These are phyloP conservation scores for Pholiota adiposa DNA, from an alignment of 1,284 basidiomycete species.

Conservation along the genomic window DNA sequence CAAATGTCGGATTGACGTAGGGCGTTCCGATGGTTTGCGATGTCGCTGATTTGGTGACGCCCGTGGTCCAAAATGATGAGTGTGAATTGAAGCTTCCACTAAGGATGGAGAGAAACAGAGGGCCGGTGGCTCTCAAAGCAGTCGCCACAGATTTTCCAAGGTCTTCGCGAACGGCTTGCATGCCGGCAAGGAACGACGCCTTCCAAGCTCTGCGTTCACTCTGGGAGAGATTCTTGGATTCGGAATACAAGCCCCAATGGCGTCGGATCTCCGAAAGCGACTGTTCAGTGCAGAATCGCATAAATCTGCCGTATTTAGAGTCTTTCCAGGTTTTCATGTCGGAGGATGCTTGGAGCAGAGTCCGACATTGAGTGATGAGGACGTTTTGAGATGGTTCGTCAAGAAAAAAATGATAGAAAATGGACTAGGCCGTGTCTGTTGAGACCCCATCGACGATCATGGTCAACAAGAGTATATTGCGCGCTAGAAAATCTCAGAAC, in stretches of 20 bases:
- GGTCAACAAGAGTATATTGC: slow-evolving; percentile 44
- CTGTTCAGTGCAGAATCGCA: slow-evolving; percentile 27
- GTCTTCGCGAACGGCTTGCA: slow-evolving; percentile 15
- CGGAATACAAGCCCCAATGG: slow-evolving; percentile 45
- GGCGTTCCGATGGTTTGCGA: slow-evolving; percentile 29
- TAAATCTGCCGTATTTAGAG: slow-evolving; percentile 42
- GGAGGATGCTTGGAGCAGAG: slow-evolving; percentile 41
- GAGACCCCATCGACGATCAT: slow-evolving; percentile 40
- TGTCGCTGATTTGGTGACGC: slow-evolving; percentile 39
- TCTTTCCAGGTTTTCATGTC: slow-evolving; percentile 46
- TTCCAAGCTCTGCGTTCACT: slow-evolving; percentile 17
- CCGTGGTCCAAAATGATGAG: slow-evolving; percentile 48
- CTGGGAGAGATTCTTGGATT: slow-evolving; percentile 19
- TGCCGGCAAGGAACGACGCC: slow-evolving; percentile 17
- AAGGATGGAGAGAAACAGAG: slow-evolving; percentile 32
- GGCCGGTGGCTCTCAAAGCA: slow-evolving; percentile 40
- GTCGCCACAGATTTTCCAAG: neutral
- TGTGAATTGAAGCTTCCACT: slow-evolving; percentile 24
- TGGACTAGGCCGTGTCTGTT: slow-evolving; percentile 49
- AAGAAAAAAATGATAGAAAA: slow-evolving; percentile 59
- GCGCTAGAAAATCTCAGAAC: slow-evolving; percentile 43
- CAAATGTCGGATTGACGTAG: slow-evolving; percentile 52
- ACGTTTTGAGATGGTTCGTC: slow-evolving; percentile 42
- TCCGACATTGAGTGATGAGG: slow-evolving; percentile 49
- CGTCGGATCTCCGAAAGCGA: slow-evolving; percentile 47